Conservation (phyloP, 2,329 filamentous ascomycete genomes). For the Arthrobotrys conoides region DNA sequence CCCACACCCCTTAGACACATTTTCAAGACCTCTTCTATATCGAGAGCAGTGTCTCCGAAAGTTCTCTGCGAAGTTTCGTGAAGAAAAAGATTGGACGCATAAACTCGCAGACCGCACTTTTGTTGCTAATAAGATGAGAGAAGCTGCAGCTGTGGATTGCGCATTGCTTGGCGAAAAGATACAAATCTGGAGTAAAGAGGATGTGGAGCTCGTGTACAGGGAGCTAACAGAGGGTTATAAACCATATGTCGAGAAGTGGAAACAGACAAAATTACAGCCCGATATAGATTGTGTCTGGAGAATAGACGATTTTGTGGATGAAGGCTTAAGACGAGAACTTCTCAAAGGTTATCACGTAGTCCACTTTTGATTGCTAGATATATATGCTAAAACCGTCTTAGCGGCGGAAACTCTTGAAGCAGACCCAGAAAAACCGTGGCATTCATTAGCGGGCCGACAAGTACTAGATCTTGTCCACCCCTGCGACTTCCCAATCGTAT, state of each 20-base stretch:
- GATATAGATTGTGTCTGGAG: conserved; percentile 42
- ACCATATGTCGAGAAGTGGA: conserved; percentile 15
- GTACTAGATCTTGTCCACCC: conserved; percentile 77
- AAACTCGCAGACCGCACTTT: conserved; percentile 17
- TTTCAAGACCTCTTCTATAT: conserved; percentile 3
- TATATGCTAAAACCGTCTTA: neutral
- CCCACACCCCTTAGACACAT: conserved; percentile 12
- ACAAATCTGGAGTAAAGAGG: conserved; percentile 18
- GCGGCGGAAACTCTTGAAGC: conserved; percentile 70
- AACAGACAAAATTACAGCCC: conserved; percentile 12
- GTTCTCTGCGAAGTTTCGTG: conserved; percentile 9
- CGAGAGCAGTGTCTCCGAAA: conserved; percentile 28
- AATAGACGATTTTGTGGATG: conserved; percentile 11
- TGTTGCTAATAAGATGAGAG: neutral
- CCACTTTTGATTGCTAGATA: neutral
- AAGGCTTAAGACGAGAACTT: conserved; percentile 5
- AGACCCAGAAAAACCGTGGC: conserved; percentile 74
- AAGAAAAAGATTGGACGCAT: conserved; percentile 25
- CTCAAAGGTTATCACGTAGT: conserved; percentile 6
- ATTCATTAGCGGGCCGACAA: conserved; percentile 72
- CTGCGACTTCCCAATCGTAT: conserved; percentile 75
- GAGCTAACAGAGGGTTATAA: conserved; percentile 40
- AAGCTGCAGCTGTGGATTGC: conserved; percentile 1
- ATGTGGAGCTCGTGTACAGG: conserved; percentile 15
- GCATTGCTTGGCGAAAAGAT: conserved; percentile 1